Evolutionary conservation across 306 rosid species (phyloP).

Genomic region (Sphenostylis stenocarpa): DNA sequence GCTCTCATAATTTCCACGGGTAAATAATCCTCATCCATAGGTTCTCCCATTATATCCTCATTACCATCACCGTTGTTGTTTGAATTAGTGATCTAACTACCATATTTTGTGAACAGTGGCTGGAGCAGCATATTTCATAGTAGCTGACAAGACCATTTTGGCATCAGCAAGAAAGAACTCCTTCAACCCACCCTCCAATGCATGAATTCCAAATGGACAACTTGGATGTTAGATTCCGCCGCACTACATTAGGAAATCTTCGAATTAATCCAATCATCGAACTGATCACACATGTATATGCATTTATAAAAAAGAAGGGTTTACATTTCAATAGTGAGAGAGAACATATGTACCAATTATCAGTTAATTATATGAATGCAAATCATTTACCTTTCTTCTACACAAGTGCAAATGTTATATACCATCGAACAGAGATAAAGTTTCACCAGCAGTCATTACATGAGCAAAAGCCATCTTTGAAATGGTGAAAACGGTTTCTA

Average conservation of each 20-base stretch:
- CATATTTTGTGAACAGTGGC: slow-evolving; percentile 48
- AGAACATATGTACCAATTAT: slow-evolving; percentile 24
- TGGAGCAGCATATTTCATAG: slow-evolving; percentile 78
- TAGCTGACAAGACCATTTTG: slow-evolving; percentile 79
- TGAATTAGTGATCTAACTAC: background rate
- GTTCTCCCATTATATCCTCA: background rate
- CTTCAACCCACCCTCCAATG: slow-evolving; percentile 43
- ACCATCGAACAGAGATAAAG: slow-evolving; percentile 6
- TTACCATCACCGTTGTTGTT: background rate
- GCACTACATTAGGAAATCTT: slow-evolving; percentile 3
- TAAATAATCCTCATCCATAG: background rate
- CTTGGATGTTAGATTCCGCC: slow-evolving; percentile 4
- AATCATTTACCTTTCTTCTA: slow-evolving; percentile 24
- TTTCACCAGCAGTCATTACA: slow-evolving; percentile 72
- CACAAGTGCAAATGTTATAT: background rate
- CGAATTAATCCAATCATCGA: background rate
- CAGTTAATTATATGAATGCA: slow-evolving; percentile 33
- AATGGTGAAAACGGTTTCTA: slow-evolving; percentile 80
- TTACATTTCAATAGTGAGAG: slow-evolving; percentile 27
- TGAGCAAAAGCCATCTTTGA: slow-evolving; percentile 78
- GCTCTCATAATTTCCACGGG: slow-evolving; percentile 84
- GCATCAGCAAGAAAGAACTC: slow-evolving; percentile 84
- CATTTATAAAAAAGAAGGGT: slow-evolving; percentile 22
- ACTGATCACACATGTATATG: background rate
- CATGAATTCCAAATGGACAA: slow-evolving; percentile 32